Percentiles rank a stretch among this genome's conserved stretches.
phyloP scores from a whole-genome alignment of 148 eudicot species.

The Beta vulgaris region DNA sequence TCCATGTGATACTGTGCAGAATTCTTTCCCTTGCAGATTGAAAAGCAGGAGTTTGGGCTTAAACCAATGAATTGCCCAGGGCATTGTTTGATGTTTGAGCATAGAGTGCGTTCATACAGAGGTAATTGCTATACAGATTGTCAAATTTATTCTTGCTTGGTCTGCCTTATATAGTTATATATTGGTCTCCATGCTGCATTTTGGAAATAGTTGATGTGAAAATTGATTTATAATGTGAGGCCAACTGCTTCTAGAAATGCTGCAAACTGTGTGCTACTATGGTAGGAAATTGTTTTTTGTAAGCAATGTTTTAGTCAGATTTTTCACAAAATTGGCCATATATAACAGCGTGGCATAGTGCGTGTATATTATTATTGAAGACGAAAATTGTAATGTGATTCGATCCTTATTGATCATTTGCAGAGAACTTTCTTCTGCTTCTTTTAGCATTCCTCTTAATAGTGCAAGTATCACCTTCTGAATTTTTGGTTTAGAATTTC shows the following conservation, averaged over 20 bases:
- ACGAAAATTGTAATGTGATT: not conserved
- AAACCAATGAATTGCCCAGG: slow-evolving; percentile 99
- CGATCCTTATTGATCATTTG: not conserved
- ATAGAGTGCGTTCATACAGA: slow-evolving; percentile 96
- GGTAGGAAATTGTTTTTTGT: not conserved
- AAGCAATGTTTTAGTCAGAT: not conserved
- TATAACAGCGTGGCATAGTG: not conserved
- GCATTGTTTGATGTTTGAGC: slow-evolving; percentile 92
- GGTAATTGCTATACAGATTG: slow-evolving; percentile 38
- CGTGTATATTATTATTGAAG: not conserved
- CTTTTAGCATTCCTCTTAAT: not conserved
- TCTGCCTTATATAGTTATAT: not conserved
- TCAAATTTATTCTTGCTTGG: not conserved
- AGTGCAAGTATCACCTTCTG: not conserved
- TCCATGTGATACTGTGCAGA: not conserved
- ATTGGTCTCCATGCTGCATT: not conserved
- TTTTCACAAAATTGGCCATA: not conserved
- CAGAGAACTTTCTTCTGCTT: not conserved
- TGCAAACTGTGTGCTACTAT: no score
- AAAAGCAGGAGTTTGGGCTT: slow-evolving; percentile 80
- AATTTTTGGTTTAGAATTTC: not conserved
- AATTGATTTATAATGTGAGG: not conserved
- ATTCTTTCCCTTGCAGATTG: slow-evolving; percentile 44
- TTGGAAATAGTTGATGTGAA: not conserved
- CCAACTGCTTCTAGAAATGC: not conserved